phyloP scores from a whole-genome alignment of 176 grass and related monocot genomes.

The Hsuehochloa calcarea region DNA sequence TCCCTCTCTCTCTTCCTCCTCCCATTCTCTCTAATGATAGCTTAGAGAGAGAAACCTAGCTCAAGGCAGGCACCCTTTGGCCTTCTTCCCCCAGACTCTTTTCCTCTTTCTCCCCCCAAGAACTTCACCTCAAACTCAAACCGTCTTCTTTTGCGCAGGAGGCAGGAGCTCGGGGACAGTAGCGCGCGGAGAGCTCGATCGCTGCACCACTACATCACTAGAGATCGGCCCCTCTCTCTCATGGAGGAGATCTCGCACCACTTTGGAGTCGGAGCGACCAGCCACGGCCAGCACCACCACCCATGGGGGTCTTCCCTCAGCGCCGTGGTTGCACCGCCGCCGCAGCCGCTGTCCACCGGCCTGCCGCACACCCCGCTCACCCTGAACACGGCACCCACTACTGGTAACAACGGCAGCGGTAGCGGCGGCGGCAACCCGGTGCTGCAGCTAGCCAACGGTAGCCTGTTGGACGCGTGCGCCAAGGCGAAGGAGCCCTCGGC shows the following conservation, averaged over 20 bases:
- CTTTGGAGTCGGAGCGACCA: conserved; percentile 50
- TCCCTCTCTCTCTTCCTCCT: not conserved
- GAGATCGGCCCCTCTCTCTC: conserved; percentile 34
- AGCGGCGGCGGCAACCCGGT: conserved; percentile 21
- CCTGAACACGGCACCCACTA: conserved; percentile 37
- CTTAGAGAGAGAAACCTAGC: conserved; percentile 37
- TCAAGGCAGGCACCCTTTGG: conserved; percentile 21
- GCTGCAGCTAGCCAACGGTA: conserved; percentile 39
- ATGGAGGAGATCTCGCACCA: conserved; percentile 90
- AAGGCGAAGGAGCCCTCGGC: conserved; percentile 72
- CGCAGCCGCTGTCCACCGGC: not conserved
- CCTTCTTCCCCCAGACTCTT: conserved; percentile 33
- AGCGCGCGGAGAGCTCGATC: conserved; percentile 44
- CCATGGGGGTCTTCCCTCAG: conserved; percentile 48
- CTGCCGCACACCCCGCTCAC: conserved; percentile 53
- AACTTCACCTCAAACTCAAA: conserved; percentile 51
- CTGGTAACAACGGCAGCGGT: not conserved
- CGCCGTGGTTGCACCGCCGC: conserved; percentile 52
- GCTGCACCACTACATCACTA: conserved; percentile 57
- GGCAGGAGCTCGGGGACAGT: conserved; percentile 36
- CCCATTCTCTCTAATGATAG: conserved; percentile 50
- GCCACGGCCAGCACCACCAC: conserved; percentile 44
- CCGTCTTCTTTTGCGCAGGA: conserved; percentile 40
- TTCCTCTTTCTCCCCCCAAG: conserved; percentile 63
- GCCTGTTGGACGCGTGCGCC: conserved; percentile 51